Evolutionary conservation across 2,329 filamentous ascomycete genomes (phyloP), one percentile per base, ranked within the genome.

Genomic region (Sarocladium kiliense): DNA sequence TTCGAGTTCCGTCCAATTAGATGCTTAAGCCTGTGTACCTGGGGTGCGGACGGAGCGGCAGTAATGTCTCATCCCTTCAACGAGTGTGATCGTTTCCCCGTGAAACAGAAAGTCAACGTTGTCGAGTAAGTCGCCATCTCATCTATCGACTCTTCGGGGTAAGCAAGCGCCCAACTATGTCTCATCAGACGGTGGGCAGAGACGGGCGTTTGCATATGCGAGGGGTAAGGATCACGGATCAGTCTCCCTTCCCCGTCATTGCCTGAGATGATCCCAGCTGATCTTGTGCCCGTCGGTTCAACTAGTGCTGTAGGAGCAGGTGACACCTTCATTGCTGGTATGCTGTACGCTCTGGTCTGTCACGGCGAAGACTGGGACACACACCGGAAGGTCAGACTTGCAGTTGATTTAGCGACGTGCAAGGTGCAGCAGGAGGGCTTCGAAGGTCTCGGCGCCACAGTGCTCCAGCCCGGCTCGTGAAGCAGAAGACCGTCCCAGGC

Each of bases 271-370:
- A 6, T 21, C 27, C 4, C 5, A 36, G 47, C 47, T 51, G 47
- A 51, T 25, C n/a, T 16, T 7, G 9, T 34, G n/a, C 3, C 18
- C 14, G n/a, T 18, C n/a, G 23, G 10, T 32, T n/a, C 23, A 14
- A 11, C 65, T 65, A 89, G 87, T 66, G 78, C 86, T 5, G 79
- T 90, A 58, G 88, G 87, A 55, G 87, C 87, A 42, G 88, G 88
- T 60, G 88, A 91, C 64, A 89, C 87, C 0, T 91, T 91, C 63
- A 81, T 87, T 59, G 87, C 87, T 32, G 87, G 86, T 57, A 82
- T 88, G 68, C 70, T 91, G 50, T 89, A 85, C 68, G 77, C 74
- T 34, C 67, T 88, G 58, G 69, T 79, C 56, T 79, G 74, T 64
- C 77, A 76, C 59, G 61, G 64, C 42, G 63, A 68, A 9, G 71